Evolutionary conservation across 257 asterid genomes (phyloP).

Genomic region (Nicotiana paniculata): DNA sequence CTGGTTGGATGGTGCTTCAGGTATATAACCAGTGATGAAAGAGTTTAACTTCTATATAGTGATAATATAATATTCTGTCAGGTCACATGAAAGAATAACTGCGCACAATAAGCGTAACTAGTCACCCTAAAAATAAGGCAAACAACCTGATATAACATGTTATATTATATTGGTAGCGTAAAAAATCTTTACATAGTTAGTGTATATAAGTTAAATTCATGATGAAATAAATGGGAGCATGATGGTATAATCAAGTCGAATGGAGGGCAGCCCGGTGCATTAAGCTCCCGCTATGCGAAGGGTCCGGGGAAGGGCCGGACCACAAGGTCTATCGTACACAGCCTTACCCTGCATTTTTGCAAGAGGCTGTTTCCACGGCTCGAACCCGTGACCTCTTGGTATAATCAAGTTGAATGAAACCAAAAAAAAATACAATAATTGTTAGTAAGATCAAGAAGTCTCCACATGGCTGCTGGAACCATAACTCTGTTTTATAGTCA

Average conservation of each 20-base stretch:
- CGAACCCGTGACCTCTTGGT: too few relatives aligned
- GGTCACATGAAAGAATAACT: neutral
- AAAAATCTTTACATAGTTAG: neutral
- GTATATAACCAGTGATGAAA: slow-evolving; percentile 6
- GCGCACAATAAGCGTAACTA: neutral
- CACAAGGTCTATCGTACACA: too few relatives aligned
- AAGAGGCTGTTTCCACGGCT: too few relatives aligned
- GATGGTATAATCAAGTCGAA: neutral
- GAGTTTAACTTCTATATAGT: neutral
- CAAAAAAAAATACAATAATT: neutral
- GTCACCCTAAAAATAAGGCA: too few relatives aligned
- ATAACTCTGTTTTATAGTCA: neutral
- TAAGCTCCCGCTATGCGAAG: too few relatives aligned
- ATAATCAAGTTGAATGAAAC: neutral
- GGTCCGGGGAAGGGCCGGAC: too few relatives aligned
- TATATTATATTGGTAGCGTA: neutral
- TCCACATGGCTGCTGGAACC: neutral
- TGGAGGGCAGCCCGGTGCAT: too few relatives aligned
- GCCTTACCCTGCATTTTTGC: too few relatives aligned
- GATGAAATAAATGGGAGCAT: neutral
- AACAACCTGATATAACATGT: neutral
- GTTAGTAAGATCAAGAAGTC: neutral
- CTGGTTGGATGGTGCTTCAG: slow-evolving; percentile 94
- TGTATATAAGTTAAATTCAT: too few relatives aligned
- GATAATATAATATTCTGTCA: neutral